These are phyloP conservation scores for Salix caprea DNA, from an alignment of 345 rosid genomes.

Conservation along the genomic window DNA sequence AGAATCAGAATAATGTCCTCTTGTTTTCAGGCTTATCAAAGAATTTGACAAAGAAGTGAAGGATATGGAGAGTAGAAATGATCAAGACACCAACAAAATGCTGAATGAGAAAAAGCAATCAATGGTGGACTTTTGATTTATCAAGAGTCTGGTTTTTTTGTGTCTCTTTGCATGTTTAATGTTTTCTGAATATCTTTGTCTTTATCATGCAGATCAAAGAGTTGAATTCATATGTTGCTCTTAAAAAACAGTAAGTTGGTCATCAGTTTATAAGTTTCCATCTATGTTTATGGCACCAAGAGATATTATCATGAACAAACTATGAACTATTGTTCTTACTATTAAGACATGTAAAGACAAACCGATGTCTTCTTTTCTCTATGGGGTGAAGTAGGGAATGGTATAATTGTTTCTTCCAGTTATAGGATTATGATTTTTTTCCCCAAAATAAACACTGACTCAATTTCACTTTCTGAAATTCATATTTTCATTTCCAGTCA, in stretches of 20 bases:
- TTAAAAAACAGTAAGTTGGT: slow-evolving; percentile 61
- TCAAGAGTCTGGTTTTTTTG: not conserved
- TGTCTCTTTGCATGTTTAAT: not conserved
- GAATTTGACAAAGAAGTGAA: slow-evolving; percentile 85
- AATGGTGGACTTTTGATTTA: slow-evolving; percentile 41
- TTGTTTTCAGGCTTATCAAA: slow-evolving; percentile 71
- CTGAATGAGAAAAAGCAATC: slow-evolving; percentile 84
- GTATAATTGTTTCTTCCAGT: not conserved
- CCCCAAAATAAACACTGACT: not conserved
- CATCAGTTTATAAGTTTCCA: not conserved
- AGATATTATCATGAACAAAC: not conserved
- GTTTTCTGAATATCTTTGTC: slow-evolving; percentile 18
- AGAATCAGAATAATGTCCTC: not conserved
- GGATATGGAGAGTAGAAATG: slow-evolving; percentile 58
- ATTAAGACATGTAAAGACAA: not conserved
- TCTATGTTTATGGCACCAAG: not conserved
- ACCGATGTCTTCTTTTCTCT: not conserved
- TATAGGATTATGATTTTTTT: not conserved
- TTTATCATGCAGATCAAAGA: slow-evolving; percentile 61
- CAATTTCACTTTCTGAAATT: not conserved
- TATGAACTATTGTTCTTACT: not conserved
- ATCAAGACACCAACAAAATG: slow-evolving; percentile 56
- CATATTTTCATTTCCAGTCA: not conserved
- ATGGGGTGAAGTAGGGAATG: not conserved
- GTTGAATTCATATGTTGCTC: slow-evolving; percentile 76